These are phyloP conservation scores for Phyllosticta capitalensis DNA, from an alignment of 2,329 filamentous ascomycete species.

Conservation along the genomic window DNA sequence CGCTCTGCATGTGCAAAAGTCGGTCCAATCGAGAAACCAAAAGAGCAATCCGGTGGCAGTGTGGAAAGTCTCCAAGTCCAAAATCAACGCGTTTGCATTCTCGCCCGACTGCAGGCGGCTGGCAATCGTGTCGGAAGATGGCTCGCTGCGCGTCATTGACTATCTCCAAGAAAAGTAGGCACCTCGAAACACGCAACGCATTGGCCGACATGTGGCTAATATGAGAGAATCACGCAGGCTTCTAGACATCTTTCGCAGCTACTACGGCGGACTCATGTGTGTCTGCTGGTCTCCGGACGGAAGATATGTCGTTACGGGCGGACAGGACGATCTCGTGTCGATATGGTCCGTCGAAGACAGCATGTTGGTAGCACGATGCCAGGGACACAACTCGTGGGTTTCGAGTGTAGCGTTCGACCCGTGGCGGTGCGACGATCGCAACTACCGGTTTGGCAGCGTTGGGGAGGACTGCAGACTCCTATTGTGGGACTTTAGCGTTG, in stretches of 20 bases:
- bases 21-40: constrained; percentile 86
- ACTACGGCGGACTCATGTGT: constrained; percentile 86
- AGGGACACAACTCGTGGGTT: constrained; percentile 94
- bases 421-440: constrained; percentile 92
- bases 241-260: constrained; percentile 78
- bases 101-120: constrained; percentile 81
- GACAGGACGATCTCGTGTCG: constrained; percentile 90
- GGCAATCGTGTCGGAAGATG: constrained; percentile 86
- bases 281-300: constrained; percentile 97
- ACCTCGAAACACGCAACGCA: background rate
- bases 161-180: constrained; percentile 80
- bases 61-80: constrained; percentile 87
- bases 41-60: constrained; percentile 85
- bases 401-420: constrained; percentile 89
- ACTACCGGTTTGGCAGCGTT: constrained; percentile 91
- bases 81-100: constrained; percentile 84
- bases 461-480: constrained; percentile 86
- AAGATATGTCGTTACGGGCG: constrained; percentile 89
- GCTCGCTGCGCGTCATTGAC: constrained; percentile 80
- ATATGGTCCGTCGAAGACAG: constrained; percentile 88
- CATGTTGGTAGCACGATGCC: constrained; percentile 79
- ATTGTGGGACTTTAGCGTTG: constrained; percentile 95
- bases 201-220: constrained; percentile 9
- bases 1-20: constrained; percentile 69
- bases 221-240: constrained; percentile 45